Base-by-base conservation (phyloP, 306 rosid species). In the Hippophae rhamnoides region DNA sequence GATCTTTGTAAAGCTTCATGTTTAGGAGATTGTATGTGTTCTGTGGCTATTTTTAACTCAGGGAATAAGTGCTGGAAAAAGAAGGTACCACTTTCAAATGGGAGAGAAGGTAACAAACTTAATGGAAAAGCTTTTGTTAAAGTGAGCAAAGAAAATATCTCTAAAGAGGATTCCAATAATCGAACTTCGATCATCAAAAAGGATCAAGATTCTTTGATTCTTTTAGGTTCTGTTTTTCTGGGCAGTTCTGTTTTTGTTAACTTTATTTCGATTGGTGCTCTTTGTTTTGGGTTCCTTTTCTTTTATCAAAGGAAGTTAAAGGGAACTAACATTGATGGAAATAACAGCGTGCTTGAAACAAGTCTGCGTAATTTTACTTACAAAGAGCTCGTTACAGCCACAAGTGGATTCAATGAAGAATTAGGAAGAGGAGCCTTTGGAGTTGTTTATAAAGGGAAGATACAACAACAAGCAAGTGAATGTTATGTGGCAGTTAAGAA, bases 391-490 rank as follows among this genome's bases (percentile, higher is more conserved):
- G 13, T 5, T 2, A 26, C 13, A 23, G 53, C 53, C 5, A 49
- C 53, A 49, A 13, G 14, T 7, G 53, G 9, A 13, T 49, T 49
- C 53, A 49, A 49, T 45, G 76, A 73, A 66, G 79, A 62, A 55
- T 13, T 78, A 47, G 80, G 80, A 43, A 68, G 14, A 44, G 84
- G 80, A 10, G 56, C 67, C 7, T 79, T 69, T 45, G 84, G 80
- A 44, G 42, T 41, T 47, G 78, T 79, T 41, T 79, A 68, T 54
- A 75, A 68, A 62, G 80, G 80, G 56, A 8, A 0, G 0, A 2
- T 67, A 27, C 45, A 38, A 43, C 53, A 6, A 10, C 31, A 66
- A 13, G 48, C 63, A 52, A 45, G 62, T 10, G 27, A 53, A 5
- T 8, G 5, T 25, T 7, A 12, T 31, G 72, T 66, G 13, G 80